Evolutionary conservation across 116 monocot genomes (phyloP).

Genomic region (Trichopus zeylanicus): DNA sequence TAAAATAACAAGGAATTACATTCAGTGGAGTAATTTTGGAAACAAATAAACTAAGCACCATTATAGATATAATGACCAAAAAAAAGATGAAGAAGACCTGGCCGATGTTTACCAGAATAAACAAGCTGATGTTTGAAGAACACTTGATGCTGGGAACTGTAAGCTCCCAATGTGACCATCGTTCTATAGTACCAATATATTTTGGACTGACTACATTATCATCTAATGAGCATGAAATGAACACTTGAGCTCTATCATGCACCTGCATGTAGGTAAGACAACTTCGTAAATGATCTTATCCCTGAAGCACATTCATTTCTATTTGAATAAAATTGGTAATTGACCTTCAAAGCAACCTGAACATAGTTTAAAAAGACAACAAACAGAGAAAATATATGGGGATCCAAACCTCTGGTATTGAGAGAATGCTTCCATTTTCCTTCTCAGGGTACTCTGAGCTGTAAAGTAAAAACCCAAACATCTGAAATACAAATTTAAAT

Average conservation of each 20-base stretch:
- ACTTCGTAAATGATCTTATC: not conserved
- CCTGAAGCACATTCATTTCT: not conserved
- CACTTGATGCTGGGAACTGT: slow-evolving; percentile 56
- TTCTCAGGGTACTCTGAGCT: slow-evolving; percentile 49
- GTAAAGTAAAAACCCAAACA: slow-evolving; percentile 86
- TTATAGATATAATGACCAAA: not conserved
- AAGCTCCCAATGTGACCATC: slow-evolving; percentile 75
- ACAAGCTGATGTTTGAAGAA: slow-evolving; percentile 50
- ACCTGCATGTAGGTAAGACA: slow-evolving; percentile 28
- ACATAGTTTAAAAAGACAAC: not conserved
- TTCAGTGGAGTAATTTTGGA: too few species aligned
- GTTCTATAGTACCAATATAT: slow-evolving; percentile 73
- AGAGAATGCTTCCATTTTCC: slow-evolving; percentile 28
- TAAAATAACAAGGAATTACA: too few species aligned
- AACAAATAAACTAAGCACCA: too few species aligned
- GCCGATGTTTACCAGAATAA: slow-evolving; percentile 55
- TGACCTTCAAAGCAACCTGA: not conserved
- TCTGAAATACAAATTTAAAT: slow-evolving; percentile 65
- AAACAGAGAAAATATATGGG: slow-evolving; percentile 1
- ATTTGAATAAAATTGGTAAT: not conserved
- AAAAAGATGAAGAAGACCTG: not conserved
- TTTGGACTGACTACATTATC: slow-evolving; percentile 19
- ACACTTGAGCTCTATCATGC: slow-evolving; percentile 98
- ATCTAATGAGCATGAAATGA: slow-evolving; percentile 53
- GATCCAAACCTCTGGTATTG: slow-evolving; percentile 69